Evolutionary conservation across 768 basidiomycete genomes (phyloP).

Genomic region (Obba rivulosa): DNA sequence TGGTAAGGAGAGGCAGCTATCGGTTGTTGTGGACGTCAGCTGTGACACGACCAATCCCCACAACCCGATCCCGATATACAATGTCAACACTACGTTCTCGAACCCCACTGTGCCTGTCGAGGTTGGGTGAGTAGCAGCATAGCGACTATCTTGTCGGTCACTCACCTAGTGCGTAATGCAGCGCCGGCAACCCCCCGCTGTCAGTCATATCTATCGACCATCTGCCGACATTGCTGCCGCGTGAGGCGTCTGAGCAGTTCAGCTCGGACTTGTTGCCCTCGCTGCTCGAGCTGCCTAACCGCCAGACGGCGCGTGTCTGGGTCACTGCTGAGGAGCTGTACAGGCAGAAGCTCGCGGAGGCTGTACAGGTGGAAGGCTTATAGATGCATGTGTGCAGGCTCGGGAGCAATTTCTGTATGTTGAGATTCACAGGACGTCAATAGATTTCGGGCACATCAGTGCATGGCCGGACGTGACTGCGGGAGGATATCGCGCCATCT

Average conservation of each 20-base stretch:
- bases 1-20: conserved; percentile 60
- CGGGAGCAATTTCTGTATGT: not conserved
- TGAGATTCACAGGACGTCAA: too few species aligned
- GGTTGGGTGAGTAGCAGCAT: conserved; percentile 55
- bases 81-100: conserved; percentile 88
- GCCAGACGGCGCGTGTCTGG: conserved; percentile 74
- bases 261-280: conserved; percentile 83
- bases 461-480: not conserved
- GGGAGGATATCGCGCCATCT: not conserved
- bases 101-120: conserved; percentile 87
- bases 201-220: conserved; percentile 96
- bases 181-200: conserved; percentile 59
- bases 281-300: conserved; percentile 67
- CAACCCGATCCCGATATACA: conserved; percentile 96
- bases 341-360: conserved; percentile 58
- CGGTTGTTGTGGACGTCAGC: conserved; percentile 93
- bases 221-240: conserved; percentile 88
- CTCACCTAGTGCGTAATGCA: conserved; percentile 25
- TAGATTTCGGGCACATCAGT: too few species aligned
- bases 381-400: conserved; percentile 5
- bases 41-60: conserved; percentile 99
- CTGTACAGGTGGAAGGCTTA: conserved; percentile 28
- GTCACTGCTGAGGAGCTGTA: conserved; percentile 81
- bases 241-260: conserved; percentile 97
- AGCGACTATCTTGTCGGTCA: not conserved